Evolutionary conservation across 2,329 filamentous ascomycete genomes (phyloP).

Genomic region (Alternaria consortialis): DNA sequence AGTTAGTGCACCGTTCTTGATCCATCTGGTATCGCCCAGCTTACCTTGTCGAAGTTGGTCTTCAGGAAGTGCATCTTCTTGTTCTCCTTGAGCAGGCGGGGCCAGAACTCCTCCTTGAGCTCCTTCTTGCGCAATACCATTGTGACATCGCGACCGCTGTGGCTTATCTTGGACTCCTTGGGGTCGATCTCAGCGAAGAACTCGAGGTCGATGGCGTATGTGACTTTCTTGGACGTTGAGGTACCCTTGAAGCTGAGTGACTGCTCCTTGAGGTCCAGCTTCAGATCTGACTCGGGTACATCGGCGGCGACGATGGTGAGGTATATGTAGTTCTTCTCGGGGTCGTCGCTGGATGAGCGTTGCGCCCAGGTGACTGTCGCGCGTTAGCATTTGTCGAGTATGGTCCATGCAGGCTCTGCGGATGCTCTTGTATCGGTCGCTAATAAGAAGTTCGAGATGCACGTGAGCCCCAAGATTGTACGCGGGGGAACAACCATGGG

Average conservation of each 20-base stretch:
- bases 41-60: conserved; percentile 96
- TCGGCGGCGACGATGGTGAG: conserved; percentile 91
- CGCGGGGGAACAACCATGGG: background rate
- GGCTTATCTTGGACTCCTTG: conserved; percentile 82
- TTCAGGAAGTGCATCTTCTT: conserved; percentile 95
- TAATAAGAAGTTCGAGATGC: background rate
- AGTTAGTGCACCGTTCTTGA: conserved; percentile 29
- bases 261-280: conserved; percentile 77
- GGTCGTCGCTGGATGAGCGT: conserved; percentile 82
- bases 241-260: conserved; percentile 84
- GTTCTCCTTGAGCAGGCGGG: conserved; percentile 86
- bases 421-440: conserved; percentile 6
- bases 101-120: conserved; percentile 93
- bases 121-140: conserved; percentile 97
- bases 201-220: conserved; percentile 85
- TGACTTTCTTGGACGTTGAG: conserved; percentile 83
- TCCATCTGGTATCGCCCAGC: conserved; percentile 27
- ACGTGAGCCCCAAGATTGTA: background rate
- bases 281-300: conserved; percentile 76
- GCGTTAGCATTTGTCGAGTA: conserved; percentile 28
- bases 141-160: conserved; percentile 88
- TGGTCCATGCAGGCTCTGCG: conserved; percentile 6
- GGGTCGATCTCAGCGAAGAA: conserved; percentile 92
- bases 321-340: conserved; percentile 93
- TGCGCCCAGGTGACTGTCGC: conserved; percentile 92